Evolutionary conservation across 2,329 filamentous ascomycete species (phyloP).

Genomic region (Leptographium radiaticola): DNA sequence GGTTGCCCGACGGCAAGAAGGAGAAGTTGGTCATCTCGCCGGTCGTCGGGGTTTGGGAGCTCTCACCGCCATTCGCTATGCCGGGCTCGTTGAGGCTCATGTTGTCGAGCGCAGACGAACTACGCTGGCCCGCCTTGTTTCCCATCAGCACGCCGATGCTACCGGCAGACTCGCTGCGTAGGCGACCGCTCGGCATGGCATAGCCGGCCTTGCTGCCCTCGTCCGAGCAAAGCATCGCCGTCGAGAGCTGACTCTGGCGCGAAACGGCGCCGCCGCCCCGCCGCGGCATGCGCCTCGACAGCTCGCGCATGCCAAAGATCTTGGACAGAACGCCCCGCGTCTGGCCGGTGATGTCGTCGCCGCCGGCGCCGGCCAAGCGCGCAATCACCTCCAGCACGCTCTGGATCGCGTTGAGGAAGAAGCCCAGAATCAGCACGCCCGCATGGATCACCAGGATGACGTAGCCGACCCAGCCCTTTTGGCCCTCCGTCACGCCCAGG

Average conservation of each 20-base stretch:
- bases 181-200: constrained; percentile 35
- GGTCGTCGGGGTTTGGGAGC: constrained; percentile 55
- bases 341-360: constrained; percentile 55
- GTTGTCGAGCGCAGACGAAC: constrained; percentile 41
- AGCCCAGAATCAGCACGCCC: constrained; percentile 75
- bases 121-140: constrained; percentile 30
- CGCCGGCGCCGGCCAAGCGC: constrained; percentile 69
- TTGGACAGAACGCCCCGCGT: constrained; percentile 75
- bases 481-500: constrained; percentile 61
- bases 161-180: constrained; percentile 48
- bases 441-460: constrained; percentile 78
- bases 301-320: constrained; percentile 82
- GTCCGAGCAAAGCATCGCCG: constrained; percentile 64
- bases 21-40: constrained; percentile 57
- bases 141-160: constrained; percentile 39
- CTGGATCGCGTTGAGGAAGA: constrained; percentile 83
- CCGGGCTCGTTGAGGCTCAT: constrained; percentile 31
- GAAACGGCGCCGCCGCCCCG: constrained; percentile 42
- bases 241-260: constrained; percentile 71
- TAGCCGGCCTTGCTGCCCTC: constrained; percentile 51
- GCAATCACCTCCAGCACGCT: constrained; percentile 83
- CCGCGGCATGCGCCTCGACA: constrained; percentile 58
- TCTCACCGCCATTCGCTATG: constrained; percentile 37
- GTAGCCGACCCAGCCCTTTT: constrained; percentile 93
- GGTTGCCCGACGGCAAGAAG: constrained; percentile 43